A percentile compares a stretch with the other conserved stretches of the same genome.
Conservation (phyloP, 305 asterid genomes). For the Coffea humblotiana region DNA sequence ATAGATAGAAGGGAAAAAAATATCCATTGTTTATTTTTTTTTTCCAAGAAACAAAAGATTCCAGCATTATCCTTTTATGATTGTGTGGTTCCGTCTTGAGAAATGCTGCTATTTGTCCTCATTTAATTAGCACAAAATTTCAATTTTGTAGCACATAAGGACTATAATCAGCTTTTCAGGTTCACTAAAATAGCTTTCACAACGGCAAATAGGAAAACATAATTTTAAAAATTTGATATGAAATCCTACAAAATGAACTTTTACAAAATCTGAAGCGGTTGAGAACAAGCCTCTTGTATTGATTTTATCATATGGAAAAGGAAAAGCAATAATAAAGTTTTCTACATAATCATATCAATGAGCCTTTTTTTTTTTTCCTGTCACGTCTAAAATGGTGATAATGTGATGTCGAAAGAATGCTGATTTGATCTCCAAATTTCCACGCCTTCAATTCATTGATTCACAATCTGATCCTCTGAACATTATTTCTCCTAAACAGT, state of each 20-base stretch:
- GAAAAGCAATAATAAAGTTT: background rate
- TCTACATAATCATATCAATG: background rate
- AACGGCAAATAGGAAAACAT: too few species aligned
- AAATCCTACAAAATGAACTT: too few species aligned
- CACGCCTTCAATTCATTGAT: background rate
- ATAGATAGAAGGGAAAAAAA: background rate
- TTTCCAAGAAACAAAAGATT: background rate
- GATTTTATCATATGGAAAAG: background rate
- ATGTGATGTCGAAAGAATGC: background rate
- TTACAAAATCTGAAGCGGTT: too few species aligned
- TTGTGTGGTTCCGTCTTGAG: background rate
- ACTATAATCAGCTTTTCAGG: too few species aligned
- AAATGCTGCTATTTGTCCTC: background rate
- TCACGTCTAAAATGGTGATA: background rate
- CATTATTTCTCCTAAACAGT: slow-evolving; percentile 39
- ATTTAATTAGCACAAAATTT: too few species aligned
- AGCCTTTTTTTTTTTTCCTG: background rate
- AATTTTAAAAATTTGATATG: too few species aligned
- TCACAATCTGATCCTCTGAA: slow-evolving; percentile 6
- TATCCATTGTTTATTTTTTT: background rate
- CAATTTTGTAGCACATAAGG: too few species aligned
- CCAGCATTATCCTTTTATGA: background rate
- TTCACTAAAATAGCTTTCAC: too few species aligned
- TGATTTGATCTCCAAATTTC: background rate
- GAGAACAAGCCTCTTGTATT: background rate